Base-by-base conservation (phyloP, 192 early-diverging fungal genomes). In the Rhizophagus clarus region DNA sequence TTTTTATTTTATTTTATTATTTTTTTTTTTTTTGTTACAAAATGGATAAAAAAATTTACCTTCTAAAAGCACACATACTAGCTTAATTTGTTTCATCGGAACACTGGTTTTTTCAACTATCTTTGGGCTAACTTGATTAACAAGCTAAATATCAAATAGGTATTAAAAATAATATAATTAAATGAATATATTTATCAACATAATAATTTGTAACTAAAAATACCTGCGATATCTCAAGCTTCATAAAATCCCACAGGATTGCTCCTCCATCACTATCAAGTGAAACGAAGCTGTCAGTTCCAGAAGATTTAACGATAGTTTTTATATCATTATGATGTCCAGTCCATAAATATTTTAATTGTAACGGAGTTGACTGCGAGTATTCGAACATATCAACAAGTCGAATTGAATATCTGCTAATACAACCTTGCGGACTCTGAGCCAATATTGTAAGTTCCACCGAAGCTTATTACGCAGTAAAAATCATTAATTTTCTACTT, bases 311-410 rank as follows among this genome's bases (percentile, higher is more conserved):
- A 17, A 81, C 82, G 24, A 90, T 87, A n/a, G 51, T 78, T 51
- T 74, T 83, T 26, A 88, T 88, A 0, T 83, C 72, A 76, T 82
- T 79, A 67, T 88, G 85, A 82, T 93, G 94, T 12, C 92, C 93
- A 10, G 84, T 80, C 94, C 94, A 95, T 20, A 90, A 91, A 70
- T 89, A 86, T 51, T 86, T 80, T 11, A 94, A 74, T 22, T 85
- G 79, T 7, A 95, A 79, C 40, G 87, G 88, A 7, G 83, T 75
- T 66, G 87, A 88, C 81, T 89, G 89, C 1, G 84, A 84, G 20
- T 82, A 87, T 31, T 91, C 92, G 79, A 95, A 93, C 40, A 95
- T 91, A 61, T 96, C 93, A 82, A 94, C 88, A 37, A 96, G 81
- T 68, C 93, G 91, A 76, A 94, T 90, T 29, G 89, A 88, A 76